phyloP scores from a whole-genome alignment of 1,139 yeast species.

The Scheffersomyces stambukii region DNA sequence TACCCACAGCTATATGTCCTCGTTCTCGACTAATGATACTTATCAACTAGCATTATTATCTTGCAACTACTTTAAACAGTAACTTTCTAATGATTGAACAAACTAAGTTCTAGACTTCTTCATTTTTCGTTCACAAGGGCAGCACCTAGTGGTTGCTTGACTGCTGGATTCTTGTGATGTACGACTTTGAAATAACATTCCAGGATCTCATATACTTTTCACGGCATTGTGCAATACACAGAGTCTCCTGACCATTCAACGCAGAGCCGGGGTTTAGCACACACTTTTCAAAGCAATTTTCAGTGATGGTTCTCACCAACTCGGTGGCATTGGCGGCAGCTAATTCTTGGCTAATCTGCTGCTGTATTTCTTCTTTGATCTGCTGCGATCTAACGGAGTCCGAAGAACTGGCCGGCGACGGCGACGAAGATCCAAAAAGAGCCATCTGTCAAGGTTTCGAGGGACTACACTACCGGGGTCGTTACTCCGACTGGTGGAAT shows the following conservation, averaged over 20 bases:
- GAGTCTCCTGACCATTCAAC: constrained; percentile 27
- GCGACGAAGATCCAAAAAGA: constrained; percentile 7
- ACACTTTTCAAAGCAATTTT: constrained; percentile 82
- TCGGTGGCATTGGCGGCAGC: constrained; percentile 90
- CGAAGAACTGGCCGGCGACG: constrained; percentile 13
- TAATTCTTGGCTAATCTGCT: constrained; percentile 73
- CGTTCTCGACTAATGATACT: too few relatives aligned
- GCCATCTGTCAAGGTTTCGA: too few relatives aligned
- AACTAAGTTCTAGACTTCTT: too few relatives aligned
- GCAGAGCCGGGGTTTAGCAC: constrained; percentile 48
- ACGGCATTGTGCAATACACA: constrained; percentile 72
- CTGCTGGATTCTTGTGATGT: constrained; percentile 65
- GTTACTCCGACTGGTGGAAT: too few relatives aligned
- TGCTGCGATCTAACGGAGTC: constrained; percentile 21
- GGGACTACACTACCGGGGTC: too few relatives aligned
- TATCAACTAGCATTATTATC: too few relatives aligned
- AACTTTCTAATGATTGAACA: too few relatives aligned
- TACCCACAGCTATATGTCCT: too few relatives aligned
- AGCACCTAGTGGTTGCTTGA: constrained; percentile 1
- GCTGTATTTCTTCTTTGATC: constrained; percentile 58
- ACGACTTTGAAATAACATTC: constrained; percentile 77
- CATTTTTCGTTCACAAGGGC: too few relatives aligned
- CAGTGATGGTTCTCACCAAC: constrained; percentile 80
- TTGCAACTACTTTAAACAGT: too few relatives aligned
- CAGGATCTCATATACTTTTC: constrained; percentile 89